phyloP scores from a whole-genome alignment of 148 eudicot genomes.

The Camellia lanceoleosa region DNA sequence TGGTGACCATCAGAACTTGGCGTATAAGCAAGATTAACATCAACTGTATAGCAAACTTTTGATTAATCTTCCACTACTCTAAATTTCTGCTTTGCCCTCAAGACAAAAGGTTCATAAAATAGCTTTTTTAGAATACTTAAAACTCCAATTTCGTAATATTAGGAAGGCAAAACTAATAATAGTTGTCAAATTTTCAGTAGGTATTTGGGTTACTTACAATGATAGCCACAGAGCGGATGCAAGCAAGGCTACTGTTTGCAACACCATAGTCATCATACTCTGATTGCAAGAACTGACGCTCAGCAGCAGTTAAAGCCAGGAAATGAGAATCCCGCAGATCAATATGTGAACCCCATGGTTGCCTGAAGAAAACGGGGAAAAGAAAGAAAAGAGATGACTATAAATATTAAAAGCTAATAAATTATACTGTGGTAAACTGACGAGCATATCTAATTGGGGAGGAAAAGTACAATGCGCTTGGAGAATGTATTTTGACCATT shows the following conservation, averaged over 20 bases:
- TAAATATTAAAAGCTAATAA: background rate
- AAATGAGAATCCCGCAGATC: slow-evolving; percentile 52
- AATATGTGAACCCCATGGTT: slow-evolving; percentile 66
- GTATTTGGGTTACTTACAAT: slow-evolving; percentile 37
- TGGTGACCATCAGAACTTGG: slow-evolving; percentile 60
- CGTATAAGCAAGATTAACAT: slow-evolving; percentile 70
- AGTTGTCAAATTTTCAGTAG: background rate
- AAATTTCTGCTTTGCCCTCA: no score
- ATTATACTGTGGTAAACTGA: no score
- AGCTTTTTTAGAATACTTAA: no score
- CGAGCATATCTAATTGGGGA: no score
- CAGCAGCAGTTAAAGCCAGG: slow-evolving; percentile 62
- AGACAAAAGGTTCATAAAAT: no score
- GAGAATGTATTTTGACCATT: background rate
- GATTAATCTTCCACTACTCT: no score
- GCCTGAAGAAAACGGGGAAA: slow-evolving; percentile 38
- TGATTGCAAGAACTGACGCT: slow-evolving; percentile 62
- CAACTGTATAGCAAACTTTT: slow-evolving; percentile 37
- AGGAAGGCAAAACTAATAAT: background rate
- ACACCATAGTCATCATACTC: slow-evolving; percentile 68
- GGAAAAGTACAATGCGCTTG: background rate
- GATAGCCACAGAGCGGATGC: slow-evolving; percentile 58
- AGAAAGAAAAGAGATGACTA: background rate
- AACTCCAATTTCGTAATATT: slow-evolving; percentile 4
- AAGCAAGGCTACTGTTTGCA: slow-evolving; percentile 52